phyloP scores from a whole-genome alignment of 148 eudicot species.

The Oxyria digyna region DNA sequence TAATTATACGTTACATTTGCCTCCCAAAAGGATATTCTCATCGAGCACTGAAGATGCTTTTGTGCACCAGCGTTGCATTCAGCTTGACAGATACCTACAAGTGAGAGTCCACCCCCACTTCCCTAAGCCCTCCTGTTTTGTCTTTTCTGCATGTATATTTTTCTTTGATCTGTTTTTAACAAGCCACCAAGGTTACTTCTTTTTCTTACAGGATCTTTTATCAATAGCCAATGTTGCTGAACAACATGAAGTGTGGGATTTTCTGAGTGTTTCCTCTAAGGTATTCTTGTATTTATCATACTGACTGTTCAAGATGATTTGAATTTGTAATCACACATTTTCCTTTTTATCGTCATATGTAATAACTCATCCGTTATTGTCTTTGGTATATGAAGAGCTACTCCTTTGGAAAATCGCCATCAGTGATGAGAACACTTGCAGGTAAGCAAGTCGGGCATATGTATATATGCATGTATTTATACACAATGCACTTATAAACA shows the following conservation, averaged over 20 bases:
- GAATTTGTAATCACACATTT: background rate
- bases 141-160: background rate
- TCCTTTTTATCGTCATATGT: background rate
- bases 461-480: background rate
- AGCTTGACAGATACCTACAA: conserved; percentile 89
- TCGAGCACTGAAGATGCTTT: conserved; percentile 98
- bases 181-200: background rate
- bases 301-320: background rate
- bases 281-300: conserved; percentile 24
- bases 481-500: background rate
- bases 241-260: conserved; percentile 99
- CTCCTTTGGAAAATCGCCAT: conserved; percentile 80
- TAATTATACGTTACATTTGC: conserved; percentile 84
- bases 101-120: conserved; percentile 21
- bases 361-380: background rate
- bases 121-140: background rate
- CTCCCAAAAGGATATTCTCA: conserved; percentile 97
- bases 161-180: background rate
- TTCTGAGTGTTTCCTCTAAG: conserved; percentile 84
- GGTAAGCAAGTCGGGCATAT: conserved; percentile 26
- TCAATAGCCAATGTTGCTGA: conserved; percentile 98
- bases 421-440: conserved; percentile 88
- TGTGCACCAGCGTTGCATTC: conserved; percentile 97
- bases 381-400: conserved; percentile 51
- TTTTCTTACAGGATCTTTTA: conserved; percentile 65